Percentiles rank a stretch among this genome's conserved stretches.
Conservation (phyloP, 257 asterid species). For the Cynanchum wilfordii region DNA sequence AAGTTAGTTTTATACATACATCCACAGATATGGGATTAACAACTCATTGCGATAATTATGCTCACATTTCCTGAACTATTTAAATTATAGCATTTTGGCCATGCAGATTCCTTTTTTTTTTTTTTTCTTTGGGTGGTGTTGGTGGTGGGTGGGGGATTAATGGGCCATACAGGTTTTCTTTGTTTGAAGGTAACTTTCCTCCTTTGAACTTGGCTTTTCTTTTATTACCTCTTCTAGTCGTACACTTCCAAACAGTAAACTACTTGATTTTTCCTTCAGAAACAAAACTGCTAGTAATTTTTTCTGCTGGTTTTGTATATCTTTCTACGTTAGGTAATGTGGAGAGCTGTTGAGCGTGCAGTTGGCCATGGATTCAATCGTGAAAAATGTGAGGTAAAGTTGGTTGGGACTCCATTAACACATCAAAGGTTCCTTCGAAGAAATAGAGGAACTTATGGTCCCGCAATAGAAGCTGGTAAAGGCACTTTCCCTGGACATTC, state of each 20-base stretch:
- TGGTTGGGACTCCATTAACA: conserved; percentile 85
- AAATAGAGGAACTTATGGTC: conserved; percentile 87
- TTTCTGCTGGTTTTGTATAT: background rate
- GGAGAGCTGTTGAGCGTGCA: conserved; percentile 91
- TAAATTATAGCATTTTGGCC: background rate
- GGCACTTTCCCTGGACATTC: conserved; percentile 78
- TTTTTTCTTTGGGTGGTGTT: no score
- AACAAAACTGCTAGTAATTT: background rate
- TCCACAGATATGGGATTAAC: background rate
- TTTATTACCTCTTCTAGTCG: background rate
- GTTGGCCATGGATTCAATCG: conserved; percentile 76
- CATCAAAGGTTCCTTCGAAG: conserved; percentile 80
- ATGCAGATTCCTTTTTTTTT: background rate
- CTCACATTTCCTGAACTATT: background rate
- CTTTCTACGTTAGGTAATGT: conserved; percentile 51
- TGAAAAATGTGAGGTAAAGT: conserved; percentile 76
- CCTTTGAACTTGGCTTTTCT: background rate
- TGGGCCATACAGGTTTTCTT: background rate
- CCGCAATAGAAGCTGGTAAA: conserved; percentile 82
- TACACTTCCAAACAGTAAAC: background rate
- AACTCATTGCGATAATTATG: background rate
- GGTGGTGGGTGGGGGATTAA: no score
- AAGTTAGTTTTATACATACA: background rate
- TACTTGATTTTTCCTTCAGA: background rate
- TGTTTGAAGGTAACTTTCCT: background rate